These are phyloP conservation scores for Pterula multifida DNA, from an alignment of 1,284 basidiomycete genomes.

Conservation along the genomic window DNA sequence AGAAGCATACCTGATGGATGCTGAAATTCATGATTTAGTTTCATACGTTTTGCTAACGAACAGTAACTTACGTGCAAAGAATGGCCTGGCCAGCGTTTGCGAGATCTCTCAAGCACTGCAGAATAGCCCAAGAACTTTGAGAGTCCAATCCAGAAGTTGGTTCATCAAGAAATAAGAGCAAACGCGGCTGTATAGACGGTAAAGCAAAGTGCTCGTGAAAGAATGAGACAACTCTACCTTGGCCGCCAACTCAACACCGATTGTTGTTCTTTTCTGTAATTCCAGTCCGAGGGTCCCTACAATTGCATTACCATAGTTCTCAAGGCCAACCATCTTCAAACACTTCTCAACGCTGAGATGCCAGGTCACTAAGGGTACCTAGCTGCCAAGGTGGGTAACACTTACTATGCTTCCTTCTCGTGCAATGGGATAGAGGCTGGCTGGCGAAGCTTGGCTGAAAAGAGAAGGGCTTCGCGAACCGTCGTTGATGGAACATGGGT, in stretches of 20 bases:
- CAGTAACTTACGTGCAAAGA: constrained; percentile 57
- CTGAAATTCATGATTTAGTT: constrained; percentile 9
- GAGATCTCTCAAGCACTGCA: constrained; percentile 69
- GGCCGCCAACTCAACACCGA: constrained; percentile 74
- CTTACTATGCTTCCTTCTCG: constrained; percentile 74
- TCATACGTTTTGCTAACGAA: neutral
- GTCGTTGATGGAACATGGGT: constrained; percentile 63
- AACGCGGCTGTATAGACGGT: constrained; percentile 27
- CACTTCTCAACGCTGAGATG: constrained; percentile 63
- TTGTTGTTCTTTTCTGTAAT: constrained; percentile 70
- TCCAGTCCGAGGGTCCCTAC: constrained; percentile 71
- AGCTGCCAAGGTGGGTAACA: constrained; percentile 3
- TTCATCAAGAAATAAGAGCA: constrained; percentile 64
- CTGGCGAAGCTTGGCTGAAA: constrained; percentile 77
- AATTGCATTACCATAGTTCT: constrained; percentile 59
- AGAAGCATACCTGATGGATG: constrained; percentile 23
- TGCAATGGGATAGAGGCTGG: constrained; percentile 47
- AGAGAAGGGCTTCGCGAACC: constrained; percentile 75
- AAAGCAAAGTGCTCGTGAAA: constrained; percentile 18
- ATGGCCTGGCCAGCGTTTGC: constrained; percentile 70
- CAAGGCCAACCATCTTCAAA: constrained; percentile 70
- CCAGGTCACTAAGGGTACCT: constrained; percentile 1
- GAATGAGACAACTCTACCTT: constrained; percentile 24
- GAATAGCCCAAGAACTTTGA: constrained; percentile 81
- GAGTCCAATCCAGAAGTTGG: constrained; percentile 75